Percentiles rank a stretch among this genome's conserved stretches.
Conservation (phyloP, 768 basidiomycete genomes). For the Serendipita indica region DNA sequence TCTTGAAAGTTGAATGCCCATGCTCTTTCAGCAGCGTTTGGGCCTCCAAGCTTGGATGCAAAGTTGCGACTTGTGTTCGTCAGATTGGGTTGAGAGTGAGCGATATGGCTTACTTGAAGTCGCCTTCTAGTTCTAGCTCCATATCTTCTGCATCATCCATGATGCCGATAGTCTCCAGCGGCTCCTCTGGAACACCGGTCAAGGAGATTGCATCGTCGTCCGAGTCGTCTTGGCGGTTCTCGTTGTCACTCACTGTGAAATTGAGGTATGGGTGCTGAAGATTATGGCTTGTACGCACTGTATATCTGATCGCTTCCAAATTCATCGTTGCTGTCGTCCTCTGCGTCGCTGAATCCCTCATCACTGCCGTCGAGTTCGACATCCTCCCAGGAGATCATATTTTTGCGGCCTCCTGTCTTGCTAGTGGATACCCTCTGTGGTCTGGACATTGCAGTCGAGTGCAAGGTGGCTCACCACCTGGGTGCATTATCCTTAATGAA, state of each 20-base stretch:
- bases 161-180: background rate
- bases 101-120: background rate
- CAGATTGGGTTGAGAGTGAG: background rate
- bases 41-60: background rate
- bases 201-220: conserved; percentile 8
- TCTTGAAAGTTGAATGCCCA: conserved; percentile 8
- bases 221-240: conserved; percentile 11
- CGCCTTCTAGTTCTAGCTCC: conserved; percentile 3
- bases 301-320: conserved; percentile 2
- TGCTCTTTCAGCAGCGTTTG: background rate
- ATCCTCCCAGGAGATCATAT: conserved; percentile 1
- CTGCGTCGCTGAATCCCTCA: background rate
- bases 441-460: background rate
- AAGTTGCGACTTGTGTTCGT: background rate
- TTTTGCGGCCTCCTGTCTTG: conserved; percentile 1
- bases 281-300: background rate
- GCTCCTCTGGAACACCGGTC: background rate
- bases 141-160: background rate
- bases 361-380: background rate
- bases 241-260: conserved; percentile 2
- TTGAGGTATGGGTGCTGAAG: background rate
- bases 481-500: too few relatives aligned
- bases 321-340: background rate
- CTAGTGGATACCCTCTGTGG: background rate
- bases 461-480: too few relatives aligned